Evolutionary conservation across 352 stramenopile genomes (phyloP).

Genomic region (Nothophytophthora sp.): DNA sequence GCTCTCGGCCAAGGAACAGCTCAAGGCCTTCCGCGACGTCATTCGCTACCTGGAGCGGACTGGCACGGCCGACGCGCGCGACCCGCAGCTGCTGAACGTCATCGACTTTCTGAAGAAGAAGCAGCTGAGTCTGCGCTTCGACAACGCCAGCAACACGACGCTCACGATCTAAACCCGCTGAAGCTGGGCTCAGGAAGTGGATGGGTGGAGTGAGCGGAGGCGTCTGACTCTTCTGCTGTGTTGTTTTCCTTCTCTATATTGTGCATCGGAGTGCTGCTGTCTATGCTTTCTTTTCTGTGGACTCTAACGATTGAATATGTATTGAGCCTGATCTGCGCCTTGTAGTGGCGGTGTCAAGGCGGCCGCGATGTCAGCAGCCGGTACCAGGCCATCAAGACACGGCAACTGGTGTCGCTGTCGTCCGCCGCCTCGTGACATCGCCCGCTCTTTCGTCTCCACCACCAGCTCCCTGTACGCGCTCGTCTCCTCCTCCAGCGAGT

Average conservation of each 20-base stretch:
- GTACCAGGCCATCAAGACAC: conserved; percentile 13
- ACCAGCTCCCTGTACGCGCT: conserved; percentile 35
- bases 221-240: too few relatives aligned
- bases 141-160: conserved; percentile 82
- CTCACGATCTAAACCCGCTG: conserved; percentile 89
- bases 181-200: too few relatives aligned
- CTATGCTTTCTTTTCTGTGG: conserved; percentile 8
- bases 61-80: conserved; percentile 57
- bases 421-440: conserved; percentile 5
- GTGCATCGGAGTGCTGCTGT: too few relatives aligned
- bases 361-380: background rate
- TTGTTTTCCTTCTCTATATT: too few relatives aligned
- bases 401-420: conserved; percentile 13
- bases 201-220: too few relatives aligned
- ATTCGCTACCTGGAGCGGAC: conserved; percentile 86
- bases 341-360: conserved; percentile 5
- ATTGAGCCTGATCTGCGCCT: background rate
- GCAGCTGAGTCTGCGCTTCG: conserved; percentile 83
- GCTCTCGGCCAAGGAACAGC: conserved; percentile 73
- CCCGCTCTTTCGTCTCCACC: conserved; percentile 24
- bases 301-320: background rate
- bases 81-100: conserved; percentile 74
- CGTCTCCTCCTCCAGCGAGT: conserved; percentile 72
- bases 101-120: conserved; percentile 91
- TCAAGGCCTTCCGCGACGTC: conserved; percentile 86